Base-by-base conservation (phyloP, 2,329 filamentous ascomycete species). In the Claviceps sp. region DNA sequence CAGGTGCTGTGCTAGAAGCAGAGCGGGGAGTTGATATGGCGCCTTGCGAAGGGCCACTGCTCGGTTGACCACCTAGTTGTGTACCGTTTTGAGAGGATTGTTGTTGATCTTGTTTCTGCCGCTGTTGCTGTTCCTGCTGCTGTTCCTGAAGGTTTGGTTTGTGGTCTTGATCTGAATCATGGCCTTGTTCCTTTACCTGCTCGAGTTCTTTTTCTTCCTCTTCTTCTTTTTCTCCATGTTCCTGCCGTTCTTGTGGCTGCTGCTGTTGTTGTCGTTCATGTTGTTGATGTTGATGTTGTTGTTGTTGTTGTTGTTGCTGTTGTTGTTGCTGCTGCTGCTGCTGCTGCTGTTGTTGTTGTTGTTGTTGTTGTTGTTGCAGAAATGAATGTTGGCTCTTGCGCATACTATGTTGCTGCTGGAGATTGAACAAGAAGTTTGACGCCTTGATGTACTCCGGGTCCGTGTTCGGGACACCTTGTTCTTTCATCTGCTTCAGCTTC, bases 401-500 rank as follows among this genome's bases (percentile, higher is more conserved):
- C 62, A 77, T 73, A 52, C 76, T 73, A 56, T 79, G 78, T 59
- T 82, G 78, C 56, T 81, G 79, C 58, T 88, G 85, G 51, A 95
- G 79, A 59, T 76, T 81, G 40, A 79, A 67, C 56, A 96, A 77
- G 55, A 94, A 82, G 55, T 85, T 81, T 51, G 88, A 84, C 37
- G 83, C 79, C 69, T 93, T 94, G 62, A 91, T 77, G 62, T 85
- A 90, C 65, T 97, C 90, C 46, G 91, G 91, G 62, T 97, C 89
- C 52, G 78, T 85, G 52, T 82, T 77, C 42, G 87, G 81, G 24
- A 94, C 84, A 59, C 90, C 90, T 61, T 84, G 78, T 52, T 86
- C 79, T 69, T 91, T 93, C 86, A 97, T 89, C 66, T 87, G 81
- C 63, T 86, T 85, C 58, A 86, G 93, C 77, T 88, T 89, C 90